Percentiles rank a stretch among this genome's conserved stretches.
These are phyloP conservation scores for Fragilaria radians DNA, from an alignment of 108 stramenopile genomes.

Conservation along the genomic window DNA sequence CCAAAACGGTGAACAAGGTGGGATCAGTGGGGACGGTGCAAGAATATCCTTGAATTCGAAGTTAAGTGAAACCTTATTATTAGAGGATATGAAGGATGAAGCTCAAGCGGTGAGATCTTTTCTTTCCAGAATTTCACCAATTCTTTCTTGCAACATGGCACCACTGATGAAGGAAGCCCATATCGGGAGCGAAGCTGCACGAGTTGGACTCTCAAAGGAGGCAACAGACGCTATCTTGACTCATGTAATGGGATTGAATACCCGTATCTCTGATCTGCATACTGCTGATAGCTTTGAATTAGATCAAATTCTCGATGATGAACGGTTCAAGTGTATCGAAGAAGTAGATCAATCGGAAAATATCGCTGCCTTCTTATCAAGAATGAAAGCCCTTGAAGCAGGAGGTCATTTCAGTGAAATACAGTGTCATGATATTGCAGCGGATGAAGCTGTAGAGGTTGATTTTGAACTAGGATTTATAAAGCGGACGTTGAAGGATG, in stretches of 20 bases:
- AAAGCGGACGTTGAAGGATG: background rate
- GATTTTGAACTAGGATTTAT: conserved; percentile 14
- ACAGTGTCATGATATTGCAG: background rate
- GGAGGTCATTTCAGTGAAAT: conserved; percentile 13
- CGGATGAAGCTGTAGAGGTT: conserved; percentile 11
- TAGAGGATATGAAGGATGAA: too few relatives aligned
- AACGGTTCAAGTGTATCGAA: conserved; percentile 8
- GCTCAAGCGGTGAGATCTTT: background rate
- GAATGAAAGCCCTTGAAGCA: conserved; percentile 1
- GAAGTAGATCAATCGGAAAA: conserved; percentile 20
- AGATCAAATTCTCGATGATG: background rate
- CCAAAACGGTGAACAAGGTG: too few relatives aligned
- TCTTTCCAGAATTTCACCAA: background rate
- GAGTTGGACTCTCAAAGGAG: background rate
- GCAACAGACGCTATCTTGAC: background rate
- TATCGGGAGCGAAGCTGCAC: background rate
- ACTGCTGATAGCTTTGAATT: background rate
- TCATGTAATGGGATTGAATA: background rate
- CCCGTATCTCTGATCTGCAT: background rate
- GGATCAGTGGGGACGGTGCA: too few relatives aligned
- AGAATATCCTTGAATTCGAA: too few relatives aligned
- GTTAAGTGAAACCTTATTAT: too few relatives aligned
- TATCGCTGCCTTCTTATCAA: conserved; percentile 16
- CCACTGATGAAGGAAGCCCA: background rate
- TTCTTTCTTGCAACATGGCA: background rate